phyloP scores from a whole-genome alignment of 345 rosid genomes.

The Acer saccharum region DNA sequence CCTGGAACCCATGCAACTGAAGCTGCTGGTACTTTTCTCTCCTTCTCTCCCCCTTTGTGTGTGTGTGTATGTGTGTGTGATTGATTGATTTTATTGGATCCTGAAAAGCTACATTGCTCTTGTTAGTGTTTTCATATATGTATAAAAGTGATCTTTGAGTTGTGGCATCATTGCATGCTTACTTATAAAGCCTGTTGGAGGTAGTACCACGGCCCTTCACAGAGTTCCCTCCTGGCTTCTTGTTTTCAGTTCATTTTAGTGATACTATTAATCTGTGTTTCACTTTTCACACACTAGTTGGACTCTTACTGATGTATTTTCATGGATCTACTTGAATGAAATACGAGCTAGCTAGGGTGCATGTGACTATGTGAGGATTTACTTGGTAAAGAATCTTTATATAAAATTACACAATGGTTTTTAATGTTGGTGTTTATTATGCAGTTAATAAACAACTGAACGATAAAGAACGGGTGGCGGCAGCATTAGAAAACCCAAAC shows the following conservation, averaged over 20 bases:
- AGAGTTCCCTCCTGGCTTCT: background rate
- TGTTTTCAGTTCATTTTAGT: background rate
- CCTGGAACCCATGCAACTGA: slow-evolving; percentile 96
- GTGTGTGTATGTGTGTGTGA: background rate
- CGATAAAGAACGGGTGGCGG: slow-evolving; percentile 92
- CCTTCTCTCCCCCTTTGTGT: background rate
- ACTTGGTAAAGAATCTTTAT: background rate
- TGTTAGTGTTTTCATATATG: background rate
- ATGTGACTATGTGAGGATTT: background rate
- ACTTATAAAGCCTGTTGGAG: background rate
- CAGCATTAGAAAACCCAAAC: slow-evolving; percentile 92
- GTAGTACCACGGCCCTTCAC: background rate
- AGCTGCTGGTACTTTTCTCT: slow-evolving; percentile 62
- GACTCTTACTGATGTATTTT: background rate
- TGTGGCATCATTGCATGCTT: background rate
- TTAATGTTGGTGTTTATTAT: background rate
- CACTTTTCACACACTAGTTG: background rate
- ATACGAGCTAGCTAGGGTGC: background rate
- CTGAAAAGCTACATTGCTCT: background rate
- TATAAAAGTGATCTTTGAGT: background rate
- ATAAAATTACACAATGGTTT: background rate
- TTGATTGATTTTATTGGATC: background rate
- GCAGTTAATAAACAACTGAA: slow-evolving; percentile 96
- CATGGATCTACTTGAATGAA: background rate
- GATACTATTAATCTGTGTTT: background rate